phyloP scores from a whole-genome alignment of 139 green algal genomes.

The Axilococcus clingmanii region DNA sequence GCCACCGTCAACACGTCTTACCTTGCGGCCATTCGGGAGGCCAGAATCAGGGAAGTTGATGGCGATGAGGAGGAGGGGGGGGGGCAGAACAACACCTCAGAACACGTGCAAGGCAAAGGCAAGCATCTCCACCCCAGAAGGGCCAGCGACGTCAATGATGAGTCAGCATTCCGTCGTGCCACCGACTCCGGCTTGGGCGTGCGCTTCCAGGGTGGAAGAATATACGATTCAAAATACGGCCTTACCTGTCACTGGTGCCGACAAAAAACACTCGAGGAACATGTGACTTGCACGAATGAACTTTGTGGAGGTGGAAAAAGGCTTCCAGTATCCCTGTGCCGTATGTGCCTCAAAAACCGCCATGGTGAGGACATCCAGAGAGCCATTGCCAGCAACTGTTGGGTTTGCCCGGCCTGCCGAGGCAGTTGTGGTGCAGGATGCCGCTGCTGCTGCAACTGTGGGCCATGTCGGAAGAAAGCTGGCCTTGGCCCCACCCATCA shows the following conservation, averaged over 20 bases:
- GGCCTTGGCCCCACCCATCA: conserved; percentile 56
- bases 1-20: conserved; percentile 7
- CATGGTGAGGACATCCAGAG: conserved; percentile 58
- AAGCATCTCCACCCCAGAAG: background rate
- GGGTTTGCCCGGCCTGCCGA: conserved; percentile 67
- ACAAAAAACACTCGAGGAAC: conserved; percentile 73
- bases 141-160: conserved; percentile 12
- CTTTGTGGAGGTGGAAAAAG: conserved; percentile 40
- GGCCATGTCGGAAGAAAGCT: conserved; percentile 63
- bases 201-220: conserved; percentile 51
- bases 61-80: too few relatives aligned
- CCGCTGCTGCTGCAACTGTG: conserved; percentile 72
- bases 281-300: conserved; percentile 55
- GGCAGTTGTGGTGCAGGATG: conserved; percentile 62
- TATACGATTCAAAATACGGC: conserved; percentile 64
- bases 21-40: conserved; percentile 5
- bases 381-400: conserved; percentile 39
- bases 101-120: too few relatives aligned
- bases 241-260: conserved; percentile 80
- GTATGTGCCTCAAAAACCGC: conserved; percentile 60
- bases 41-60: background rate
- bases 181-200: conserved; percentile 57
- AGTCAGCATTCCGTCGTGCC: conserved; percentile 18
- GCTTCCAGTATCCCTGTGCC: conserved; percentile 64
- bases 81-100: background rate